Evolutionary conservation across 2,329 filamentous ascomycete species (phyloP).

Genomic region (Lachnellula cervina): DNA sequence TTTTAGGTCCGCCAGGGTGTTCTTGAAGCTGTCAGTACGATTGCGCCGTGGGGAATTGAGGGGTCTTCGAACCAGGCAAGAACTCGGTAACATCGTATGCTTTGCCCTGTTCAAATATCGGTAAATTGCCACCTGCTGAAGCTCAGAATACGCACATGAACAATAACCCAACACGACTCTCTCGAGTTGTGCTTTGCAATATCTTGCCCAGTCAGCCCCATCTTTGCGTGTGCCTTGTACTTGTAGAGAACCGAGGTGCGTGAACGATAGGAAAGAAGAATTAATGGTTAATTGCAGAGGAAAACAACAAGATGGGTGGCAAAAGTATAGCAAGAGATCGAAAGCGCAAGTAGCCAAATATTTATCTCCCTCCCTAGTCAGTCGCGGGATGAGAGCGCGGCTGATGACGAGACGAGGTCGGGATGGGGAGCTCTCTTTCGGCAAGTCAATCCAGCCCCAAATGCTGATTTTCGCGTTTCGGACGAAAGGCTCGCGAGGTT

Average conservation of each 20-base stretch:
- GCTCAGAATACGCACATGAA: slow-evolving; percentile 53
- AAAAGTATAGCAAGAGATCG: not conserved
- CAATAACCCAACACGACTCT: slow-evolving; percentile 88
- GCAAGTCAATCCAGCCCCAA: not conserved
- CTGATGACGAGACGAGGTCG: not conserved
- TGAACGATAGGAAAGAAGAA: not conserved
- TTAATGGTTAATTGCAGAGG: not conserved
- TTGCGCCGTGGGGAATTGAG: not conserved
- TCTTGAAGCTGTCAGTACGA: slow-evolving; percentile 42
- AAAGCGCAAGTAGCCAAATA: not conserved
- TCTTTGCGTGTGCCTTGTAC: slow-evolving; percentile 12
- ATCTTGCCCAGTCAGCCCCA: slow-evolving; percentile 46
- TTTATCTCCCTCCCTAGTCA: not conserved
- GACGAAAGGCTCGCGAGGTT: not conserved
- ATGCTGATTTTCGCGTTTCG: not conserved
- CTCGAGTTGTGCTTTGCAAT: slow-evolving; percentile 70
- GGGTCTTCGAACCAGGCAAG: slow-evolving; percentile 55
- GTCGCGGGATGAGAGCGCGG: not conserved
- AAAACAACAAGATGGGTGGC: not conserved
- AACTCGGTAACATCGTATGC: slow-evolving; percentile 90
- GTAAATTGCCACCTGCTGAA: slow-evolving; percentile 10
- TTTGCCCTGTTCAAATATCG: slow-evolving; percentile 50
- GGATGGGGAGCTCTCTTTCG: not conserved
- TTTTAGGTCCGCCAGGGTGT: slow-evolving; percentile 83
- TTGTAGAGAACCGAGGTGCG: slow-evolving; percentile 5